phyloP scores from a whole-genome alignment of 1,284 basidiomycete species.

The Mrakiaceae sp. region DNA sequence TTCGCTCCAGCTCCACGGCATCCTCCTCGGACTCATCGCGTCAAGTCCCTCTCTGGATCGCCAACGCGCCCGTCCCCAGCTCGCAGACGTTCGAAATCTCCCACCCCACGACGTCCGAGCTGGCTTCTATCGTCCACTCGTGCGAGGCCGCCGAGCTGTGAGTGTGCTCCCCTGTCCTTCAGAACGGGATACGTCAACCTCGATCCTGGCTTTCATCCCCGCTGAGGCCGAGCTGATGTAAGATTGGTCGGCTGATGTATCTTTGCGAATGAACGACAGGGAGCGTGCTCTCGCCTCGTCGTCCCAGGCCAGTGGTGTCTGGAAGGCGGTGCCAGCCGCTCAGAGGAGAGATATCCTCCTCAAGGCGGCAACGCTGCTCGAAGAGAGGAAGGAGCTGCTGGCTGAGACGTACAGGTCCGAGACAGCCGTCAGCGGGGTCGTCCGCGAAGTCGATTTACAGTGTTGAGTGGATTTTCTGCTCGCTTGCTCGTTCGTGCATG shows the following conservation, averaged over 20 bases:
- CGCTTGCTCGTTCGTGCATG: no score
- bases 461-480: neutral
- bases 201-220: no score
- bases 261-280: neutral
- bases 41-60: constrained; percentile 10
- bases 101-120: neutral
- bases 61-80: neutral
- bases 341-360: neutral
- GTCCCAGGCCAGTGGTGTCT: neutral
- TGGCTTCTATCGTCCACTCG: neutral
- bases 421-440: neutral
- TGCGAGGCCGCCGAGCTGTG: neutral
- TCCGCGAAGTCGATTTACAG: neutral
- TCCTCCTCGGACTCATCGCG: no score
- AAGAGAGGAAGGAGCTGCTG: constrained; percentile 2
- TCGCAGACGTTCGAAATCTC: neutral
- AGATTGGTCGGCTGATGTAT: neutral
- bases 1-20: no score
- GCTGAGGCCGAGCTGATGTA: no score
- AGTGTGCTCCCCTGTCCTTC: neutral
- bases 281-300: neutral
- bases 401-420: constrained; percentile 4
- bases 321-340: neutral
- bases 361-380: constrained; percentile 1
- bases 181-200: no score